Base-by-base conservation (phyloP, 176 grass and related monocot genomes). In the Chrysopogon serrulatus region DNA sequence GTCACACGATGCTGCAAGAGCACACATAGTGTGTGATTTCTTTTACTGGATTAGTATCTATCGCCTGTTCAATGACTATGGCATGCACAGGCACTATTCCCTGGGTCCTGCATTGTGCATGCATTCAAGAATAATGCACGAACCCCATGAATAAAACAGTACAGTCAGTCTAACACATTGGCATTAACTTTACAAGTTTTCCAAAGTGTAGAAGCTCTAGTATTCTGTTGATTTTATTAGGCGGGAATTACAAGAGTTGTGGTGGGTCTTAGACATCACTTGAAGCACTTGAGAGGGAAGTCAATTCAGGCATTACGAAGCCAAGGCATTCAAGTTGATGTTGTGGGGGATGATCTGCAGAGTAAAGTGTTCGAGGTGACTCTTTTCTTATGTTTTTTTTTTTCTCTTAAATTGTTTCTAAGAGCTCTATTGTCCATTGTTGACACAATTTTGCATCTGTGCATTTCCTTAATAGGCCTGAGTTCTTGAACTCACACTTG, bases 161-260 rank as follows among this genome's bases (percentile, higher is more conserved):
- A n/a, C n/a, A 30, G 26, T 30, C 4, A 4, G 59, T 62, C 10
- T 15, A 61, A 59, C 57, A 62, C 59, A 30, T 26, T 62, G 12
- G 26, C 59, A 62, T 62, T 30, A 62, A 62, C 12, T 30, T 28
- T 10, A 30, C 15, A 18, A 15, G 26, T 62, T 26, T 62, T 62
- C 59, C 59, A 71, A 18, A 36, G 30, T 42, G 48, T 32, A 2
- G 12, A 64, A 43, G 35, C 24, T n/a, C n/a, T n/a, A 3, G 44
- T 48, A 73, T 18, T 30, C 84, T 87, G 62, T 86, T 61, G 6
- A 57, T 82, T 94, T 42, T 65, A 85, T 89, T 90, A 97, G 95
- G 86, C 90, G 92, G 95, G 95, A 87, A 87, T 97, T 27, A 89
- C 86, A 78, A 91, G 92, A 78, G 94, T 90, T 51, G 90, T 97